Evolutionary conservation across 306 rosid genomes (phyloP), one percentile per base, ranked within the genome.

Genomic region (Glycine tomentella): DNA sequence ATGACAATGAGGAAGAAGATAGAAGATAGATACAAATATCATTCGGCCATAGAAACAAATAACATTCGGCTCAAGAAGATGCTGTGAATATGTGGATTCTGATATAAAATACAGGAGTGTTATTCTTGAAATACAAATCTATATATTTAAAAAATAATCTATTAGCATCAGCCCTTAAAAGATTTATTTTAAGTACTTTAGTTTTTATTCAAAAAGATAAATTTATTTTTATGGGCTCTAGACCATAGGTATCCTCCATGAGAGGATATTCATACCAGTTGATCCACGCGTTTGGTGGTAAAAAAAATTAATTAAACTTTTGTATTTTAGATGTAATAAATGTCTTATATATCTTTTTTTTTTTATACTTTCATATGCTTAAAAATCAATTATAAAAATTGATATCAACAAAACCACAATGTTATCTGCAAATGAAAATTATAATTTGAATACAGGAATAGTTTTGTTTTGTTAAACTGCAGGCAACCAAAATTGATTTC

Each of bases 1-100:
- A 42, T 73, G 84, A 73, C 81, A 83, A 76, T 40, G 11, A 13
- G 50, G 20, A 73, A 42, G 65, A 34, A n/a, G 63, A 58, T 67
- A 40, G 9, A 1, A 76, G 48, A 77, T 78, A 48, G 74, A 74
- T 70, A 56, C 82, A 69, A 61, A 78, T 11, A 46, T 25, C 69
- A 50, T 17, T 38, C 57, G 69, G 76, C 81, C 58, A 25, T 55
- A 73, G 12, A 48, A 64, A 75, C 76, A 0, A 38, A 20, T 25
- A 25, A 25, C 31, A 2, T 25, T 25, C 31, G 2, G 31, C 31
- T 25, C 31, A 53, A 25, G 51, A 36, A 36, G 25, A 34, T 5
- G 59, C 7, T 45, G 2, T 25, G 31, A 25, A 25, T 25, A 25
- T 25, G 31, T 34, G 8, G 69, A 59, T 76, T 82, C 59, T 61